Evolutionary conservation across 2,329 filamentous ascomycete genomes (phyloP).

Genomic region (Diaporthe eres): DNA sequence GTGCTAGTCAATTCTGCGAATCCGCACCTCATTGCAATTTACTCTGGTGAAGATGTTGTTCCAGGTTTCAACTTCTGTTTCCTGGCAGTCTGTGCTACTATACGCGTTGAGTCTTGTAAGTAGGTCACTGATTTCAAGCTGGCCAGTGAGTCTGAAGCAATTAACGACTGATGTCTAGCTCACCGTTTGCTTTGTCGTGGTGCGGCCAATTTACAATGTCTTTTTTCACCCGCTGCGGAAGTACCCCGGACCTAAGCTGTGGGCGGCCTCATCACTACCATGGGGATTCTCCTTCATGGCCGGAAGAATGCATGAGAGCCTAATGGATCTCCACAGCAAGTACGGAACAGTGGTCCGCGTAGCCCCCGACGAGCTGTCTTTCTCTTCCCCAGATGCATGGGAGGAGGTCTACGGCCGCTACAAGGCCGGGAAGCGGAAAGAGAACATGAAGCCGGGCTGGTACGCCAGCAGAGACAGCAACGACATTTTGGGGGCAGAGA

Average conservation of each 20-base stretch:
- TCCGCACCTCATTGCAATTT: background rate
- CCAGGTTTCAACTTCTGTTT: background rate
- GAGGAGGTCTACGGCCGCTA: slow-evolving; percentile 28
- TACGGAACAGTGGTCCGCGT: slow-evolving; percentile 27
- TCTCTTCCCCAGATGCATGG: slow-evolving; percentile 26
- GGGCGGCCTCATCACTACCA: slow-evolving; percentile 22
- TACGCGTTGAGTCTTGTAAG: background rate
- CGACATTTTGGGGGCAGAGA: slow-evolving; percentile 21
- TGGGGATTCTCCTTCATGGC: slow-evolving; percentile 21
- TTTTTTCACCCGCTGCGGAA: slow-evolving; percentile 30
- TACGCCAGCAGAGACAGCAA: slow-evolving; percentile 13
- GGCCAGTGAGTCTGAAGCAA: background rate
- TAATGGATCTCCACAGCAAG: slow-evolving; percentile 14
- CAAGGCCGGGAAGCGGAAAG: slow-evolving; percentile 11
- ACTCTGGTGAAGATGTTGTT: slow-evolving; percentile 12
- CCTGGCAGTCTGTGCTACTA: background rate
- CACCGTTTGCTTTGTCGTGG: background rate
- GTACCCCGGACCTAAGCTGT: slow-evolving; percentile 34
- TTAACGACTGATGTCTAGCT: background rate
- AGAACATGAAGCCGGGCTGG: slow-evolving; percentile 22
- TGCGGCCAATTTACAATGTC: slow-evolving; percentile 31
- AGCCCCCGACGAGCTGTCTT: slow-evolving; percentile 26
- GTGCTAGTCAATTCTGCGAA: background rate
- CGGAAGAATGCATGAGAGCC: slow-evolving; percentile 10
- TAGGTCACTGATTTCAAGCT: background rate